Evolutionary conservation across 805 yeast genomes (phyloP).

Genomic region (Candida sphagnicola): DNA sequence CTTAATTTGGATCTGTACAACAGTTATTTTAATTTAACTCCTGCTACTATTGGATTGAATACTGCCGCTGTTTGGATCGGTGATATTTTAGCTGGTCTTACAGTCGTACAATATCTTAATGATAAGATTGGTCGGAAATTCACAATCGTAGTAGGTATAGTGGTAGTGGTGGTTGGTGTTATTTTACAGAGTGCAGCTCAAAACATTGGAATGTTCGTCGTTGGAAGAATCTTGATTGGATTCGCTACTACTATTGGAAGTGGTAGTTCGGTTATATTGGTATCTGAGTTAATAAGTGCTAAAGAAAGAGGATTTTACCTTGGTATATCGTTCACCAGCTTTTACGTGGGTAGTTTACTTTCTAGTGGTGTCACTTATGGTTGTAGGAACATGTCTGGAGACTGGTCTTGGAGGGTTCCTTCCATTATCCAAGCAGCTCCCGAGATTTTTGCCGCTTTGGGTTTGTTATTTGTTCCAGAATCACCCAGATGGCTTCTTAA

Average conservation of each 20-base stretch:
- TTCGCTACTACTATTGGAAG: conserved; percentile 26
- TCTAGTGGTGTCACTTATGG: conserved; percentile 19
- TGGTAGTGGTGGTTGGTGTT: conserved; percentile 27
- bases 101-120: conserved; percentile 2
- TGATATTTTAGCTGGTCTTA: conserved; percentile 5
- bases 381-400: conserved; percentile 12
- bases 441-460: conserved; percentile 8
- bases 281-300: conserved; percentile 29
- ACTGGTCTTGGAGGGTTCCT: conserved; percentile 15
- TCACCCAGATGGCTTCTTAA: conserved; percentile 15
- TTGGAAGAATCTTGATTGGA: conserved; percentile 34
- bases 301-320: conserved; percentile 22
- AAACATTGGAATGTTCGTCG: conserved; percentile 32
- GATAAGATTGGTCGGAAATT: conserved; percentile 23
- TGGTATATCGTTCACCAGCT: conserved; percentile 15
- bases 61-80: conserved; percentile 12
- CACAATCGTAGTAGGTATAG: conserved; percentile 20
- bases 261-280: conserved; percentile 29
- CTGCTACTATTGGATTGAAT: conserved; percentile 10
- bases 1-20: conserved; percentile 9
- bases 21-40: conserved; percentile 7
- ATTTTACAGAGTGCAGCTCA: conserved; percentile 34
- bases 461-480: conserved; percentile 16
- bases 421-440: conserved; percentile 11
- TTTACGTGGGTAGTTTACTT: conserved; percentile 16